phyloP scores from a whole-genome alignment of 768 basidiomycete genomes.

The Sarcodon sp. region DNA sequence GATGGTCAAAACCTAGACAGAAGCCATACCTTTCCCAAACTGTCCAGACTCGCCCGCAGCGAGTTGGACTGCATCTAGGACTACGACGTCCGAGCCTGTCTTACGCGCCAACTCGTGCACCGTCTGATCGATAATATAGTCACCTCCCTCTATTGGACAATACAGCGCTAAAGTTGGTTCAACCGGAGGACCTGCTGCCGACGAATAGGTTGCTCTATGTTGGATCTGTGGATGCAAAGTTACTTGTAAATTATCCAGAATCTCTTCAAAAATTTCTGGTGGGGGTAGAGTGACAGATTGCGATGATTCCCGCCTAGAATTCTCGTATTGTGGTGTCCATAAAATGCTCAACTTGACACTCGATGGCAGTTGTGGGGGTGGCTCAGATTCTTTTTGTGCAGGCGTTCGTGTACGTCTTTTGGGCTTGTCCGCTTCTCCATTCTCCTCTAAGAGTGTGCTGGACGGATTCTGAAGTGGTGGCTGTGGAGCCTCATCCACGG shows the following conservation, averaged over 20 bases:
- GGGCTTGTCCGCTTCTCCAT: too few relatives aligned
- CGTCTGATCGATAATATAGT: slow-evolving; percentile 70
- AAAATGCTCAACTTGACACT: slow-evolving; percentile 25
- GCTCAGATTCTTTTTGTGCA: too few relatives aligned
- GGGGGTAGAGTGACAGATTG: slow-evolving; percentile 40
- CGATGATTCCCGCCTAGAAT: slow-evolving; percentile 8
- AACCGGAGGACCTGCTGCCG: slow-evolving; percentile 36
- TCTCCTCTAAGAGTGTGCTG: too few relatives aligned
- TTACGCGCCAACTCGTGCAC: slow-evolving; percentile 65
- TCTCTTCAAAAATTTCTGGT: slow-evolving; percentile 64
- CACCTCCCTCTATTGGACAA: slow-evolving; percentile 82
- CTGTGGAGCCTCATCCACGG: too few relatives aligned
- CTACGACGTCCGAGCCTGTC: slow-evolving; percentile 69
- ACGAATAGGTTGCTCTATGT: slow-evolving; percentile 50
- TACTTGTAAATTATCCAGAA: slow-evolving; percentile 61
- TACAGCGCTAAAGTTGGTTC: slow-evolving; percentile 83
- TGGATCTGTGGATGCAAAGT: slow-evolving; percentile 76
- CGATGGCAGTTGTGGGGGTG: background rate
- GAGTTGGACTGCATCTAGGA: slow-evolving; percentile 74
- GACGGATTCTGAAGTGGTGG: too few relatives aligned
- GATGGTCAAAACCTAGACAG: background rate
- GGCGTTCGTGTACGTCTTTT: too few relatives aligned
- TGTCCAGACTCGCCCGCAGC: slow-evolving; percentile 82
- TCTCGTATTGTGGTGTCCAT: slow-evolving; percentile 37
- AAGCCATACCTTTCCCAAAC: slow-evolving; percentile 59